Base-by-base conservation (phyloP, 2,329 filamentous ascomycete species). In the Fusarium haematococcum region DNA sequence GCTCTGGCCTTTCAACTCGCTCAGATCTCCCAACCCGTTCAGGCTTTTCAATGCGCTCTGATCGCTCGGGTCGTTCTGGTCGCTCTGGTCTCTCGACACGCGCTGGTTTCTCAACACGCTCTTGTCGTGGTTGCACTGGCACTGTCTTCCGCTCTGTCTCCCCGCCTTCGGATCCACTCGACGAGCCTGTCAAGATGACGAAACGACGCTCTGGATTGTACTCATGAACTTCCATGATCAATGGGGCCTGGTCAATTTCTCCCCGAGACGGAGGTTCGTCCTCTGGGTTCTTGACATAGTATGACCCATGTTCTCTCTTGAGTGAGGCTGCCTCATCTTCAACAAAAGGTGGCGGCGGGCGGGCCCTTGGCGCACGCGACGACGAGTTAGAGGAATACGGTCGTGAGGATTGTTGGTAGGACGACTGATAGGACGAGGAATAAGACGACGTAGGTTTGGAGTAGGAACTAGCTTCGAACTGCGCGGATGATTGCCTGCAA, bases 291-390 rank as follows among this genome's bases (percentile, higher is more conserved):
- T 73, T 77, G 50, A 75, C 59, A 60, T 75, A 13, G 63, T 60
- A 32, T 81, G 82, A 82, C 30, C 86, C 85, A 76, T 89, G 82
- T 79, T 95, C 93, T 79, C 87, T 90, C 7, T 88, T 88, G 41
- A 94, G 81, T 9, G 92, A 89, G 16, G 85, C 86, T 18, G 80
- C 84, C 80, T 94, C 93, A 79, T 95, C 93, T 80, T 95, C 93
- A 57, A 92, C 92, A 39, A 82, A 91, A 5, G 93, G 91, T 20
- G 86, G 85, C 2, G 92, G 92, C 7, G 92, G 91, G 79, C 85
- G 87, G 69, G 80, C 77, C 64, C 72, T 81, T 50, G 78, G 65
- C 43, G 64, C 56, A 50, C 75, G 75, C 52, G 69, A 50, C 50
- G 66, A 63, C 16, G 63, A 48, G 27, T 69, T 56, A 35, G 77